These are phyloP conservation scores for Antitrichia curtipendula DNA, from an alignment of 225 moss, liverwort and hornwort species.

Conservation along the genomic window DNA sequence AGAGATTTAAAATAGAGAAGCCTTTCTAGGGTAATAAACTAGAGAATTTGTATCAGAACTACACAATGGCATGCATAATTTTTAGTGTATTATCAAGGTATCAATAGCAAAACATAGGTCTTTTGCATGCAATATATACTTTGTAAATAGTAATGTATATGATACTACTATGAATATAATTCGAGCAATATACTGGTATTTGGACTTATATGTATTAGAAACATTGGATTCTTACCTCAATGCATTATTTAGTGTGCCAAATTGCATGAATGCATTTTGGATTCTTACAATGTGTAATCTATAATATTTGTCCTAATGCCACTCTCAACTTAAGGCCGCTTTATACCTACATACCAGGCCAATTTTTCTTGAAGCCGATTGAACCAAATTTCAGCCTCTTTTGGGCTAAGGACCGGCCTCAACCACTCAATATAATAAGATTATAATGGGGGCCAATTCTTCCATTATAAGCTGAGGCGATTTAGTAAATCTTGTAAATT, in stretches of 20 bases:
- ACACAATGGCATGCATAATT: background rate
- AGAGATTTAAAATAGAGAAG: background rate
- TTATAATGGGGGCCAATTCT: no score
- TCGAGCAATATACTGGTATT: background rate
- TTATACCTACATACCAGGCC: no score
- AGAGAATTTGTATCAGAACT: background rate
- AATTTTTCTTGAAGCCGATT: no score
- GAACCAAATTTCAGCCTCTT: no score
- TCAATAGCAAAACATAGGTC: background rate
- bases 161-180: no score
- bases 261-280: background rate
- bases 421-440: no score
- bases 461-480: no score
- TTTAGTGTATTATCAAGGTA: background rate
- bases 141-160: background rate
- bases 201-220: background rate
- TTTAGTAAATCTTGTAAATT: no score
- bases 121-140: background rate
- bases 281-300: background rate
- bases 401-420: accelerated
- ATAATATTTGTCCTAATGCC: background rate
- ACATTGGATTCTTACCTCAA: background rate
- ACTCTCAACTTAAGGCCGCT: background rate
- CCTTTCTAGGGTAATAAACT: background rate
- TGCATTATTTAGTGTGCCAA: background rate